Evolutionary conservation across 2,329 filamentous ascomycete genomes (phyloP), one percentile per base, ranked within the genome.

Genomic region (Pseudohalonectria lignicola): DNA sequence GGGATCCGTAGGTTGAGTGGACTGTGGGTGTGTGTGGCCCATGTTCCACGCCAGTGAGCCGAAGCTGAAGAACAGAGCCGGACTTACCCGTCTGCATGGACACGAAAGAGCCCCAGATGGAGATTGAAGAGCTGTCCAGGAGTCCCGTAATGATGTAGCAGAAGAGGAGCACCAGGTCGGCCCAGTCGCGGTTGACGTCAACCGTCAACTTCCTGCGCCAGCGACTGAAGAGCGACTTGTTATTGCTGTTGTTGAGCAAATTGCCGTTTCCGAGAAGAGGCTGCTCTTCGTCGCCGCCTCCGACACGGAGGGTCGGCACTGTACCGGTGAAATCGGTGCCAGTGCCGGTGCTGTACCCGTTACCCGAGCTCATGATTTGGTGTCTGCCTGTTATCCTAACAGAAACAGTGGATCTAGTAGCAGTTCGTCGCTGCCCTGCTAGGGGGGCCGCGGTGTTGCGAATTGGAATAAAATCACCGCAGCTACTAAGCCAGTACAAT

Each of bases 71-170:
- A n/a, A n/a, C n/a, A n/a, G n/a, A n/a, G n/a, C n/a, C n/a, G 34
- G n/a, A 57, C 63, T 45, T 50, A 74, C 82, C 82, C 23, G 83
- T 88, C 53, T 88, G 84, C 83, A 88, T 88, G 49, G 79, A 84
- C 30, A 86, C 82, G 49, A 90, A 90, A 3, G 79, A 79, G 11
- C 82, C 81, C 79, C 82, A 88, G 31, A 82, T 81, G 41, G 78
- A 80, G 34, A 84, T 81, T 3, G 82, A 77, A 3, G 81, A 77
- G 57, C 80, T 85, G 58, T 90, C 84, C 7, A 86, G 69, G 10
- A 90, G 63, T 4, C 84, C 84, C 0, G 84, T 88, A 52, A 87
- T 80, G 45, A 84, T 61, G 54, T 87, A 88, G 59, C 81, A 86
- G 20, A 75, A 61, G 4, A 90, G 62, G 29, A 90, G 66, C 16